These are phyloP conservation scores for Hyphodiscus sp. DNA, from an alignment of 2,329 filamentous ascomycete species.

Conservation along the genomic window DNA sequence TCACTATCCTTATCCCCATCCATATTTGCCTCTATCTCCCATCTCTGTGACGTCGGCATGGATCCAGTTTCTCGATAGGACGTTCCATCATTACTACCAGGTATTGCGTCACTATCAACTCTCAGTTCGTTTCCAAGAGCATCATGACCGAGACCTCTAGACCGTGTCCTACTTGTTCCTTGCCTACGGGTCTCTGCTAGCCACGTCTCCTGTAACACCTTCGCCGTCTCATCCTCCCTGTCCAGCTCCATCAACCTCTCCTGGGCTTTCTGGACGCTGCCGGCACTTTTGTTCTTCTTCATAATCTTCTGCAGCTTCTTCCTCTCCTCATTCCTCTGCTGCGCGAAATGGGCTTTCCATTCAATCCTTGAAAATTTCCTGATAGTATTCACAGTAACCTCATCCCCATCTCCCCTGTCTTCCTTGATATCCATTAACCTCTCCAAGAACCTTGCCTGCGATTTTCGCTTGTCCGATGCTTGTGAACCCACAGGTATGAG, in stretches of 20 bases:
- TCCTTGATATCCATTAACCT: constrained; percentile 58
- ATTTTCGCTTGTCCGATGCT: constrained; percentile 27
- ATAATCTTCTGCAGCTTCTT: neutral
- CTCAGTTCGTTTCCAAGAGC: neutral
- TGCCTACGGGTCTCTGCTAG: neutral
- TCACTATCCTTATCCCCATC: neutral
- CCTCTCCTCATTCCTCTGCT: neutral
- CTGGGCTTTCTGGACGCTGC: neutral
- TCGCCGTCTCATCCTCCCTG: constrained; percentile 2
- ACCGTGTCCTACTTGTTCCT: neutral
- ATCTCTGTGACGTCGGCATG: neutral
- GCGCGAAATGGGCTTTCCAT: neutral
- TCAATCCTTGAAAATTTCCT: neutral
- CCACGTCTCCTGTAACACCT: neutral
- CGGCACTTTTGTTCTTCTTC: neutral
- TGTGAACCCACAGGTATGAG: constrained; percentile 14
- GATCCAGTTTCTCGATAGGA: neutral
- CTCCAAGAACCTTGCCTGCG: constrained; percentile 51
- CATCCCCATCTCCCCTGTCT: constrained; percentile 57
- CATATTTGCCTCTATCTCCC: neutral
- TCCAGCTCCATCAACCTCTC: constrained; percentile 25
- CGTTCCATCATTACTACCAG: neutral
- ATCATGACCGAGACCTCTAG: neutral
- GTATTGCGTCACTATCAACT: neutral
- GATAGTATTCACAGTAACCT: constrained; percentile 34